These are phyloP conservation scores for Corynespora cassiicola DNA, from an alignment of 2,329 filamentous ascomycete genomes.

Conservation along the genomic window DNA sequence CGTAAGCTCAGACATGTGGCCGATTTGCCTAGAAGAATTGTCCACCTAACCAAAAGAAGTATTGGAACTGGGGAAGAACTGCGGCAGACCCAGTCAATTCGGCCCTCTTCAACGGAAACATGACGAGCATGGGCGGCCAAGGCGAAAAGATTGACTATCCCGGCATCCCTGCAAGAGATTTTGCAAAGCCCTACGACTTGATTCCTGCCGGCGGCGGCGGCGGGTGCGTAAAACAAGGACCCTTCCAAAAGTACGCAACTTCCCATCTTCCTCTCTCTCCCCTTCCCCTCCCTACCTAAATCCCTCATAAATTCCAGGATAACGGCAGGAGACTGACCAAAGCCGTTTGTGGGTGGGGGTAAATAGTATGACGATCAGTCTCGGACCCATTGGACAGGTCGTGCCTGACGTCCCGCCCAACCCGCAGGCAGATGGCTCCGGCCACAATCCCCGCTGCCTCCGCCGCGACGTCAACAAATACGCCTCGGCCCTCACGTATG, in stretches of 20 bases:
- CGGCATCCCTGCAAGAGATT: conserved; percentile 15
- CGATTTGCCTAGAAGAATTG: background rate
- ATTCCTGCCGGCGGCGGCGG: conserved; percentile 59
- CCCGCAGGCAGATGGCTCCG: conserved; percentile 29
- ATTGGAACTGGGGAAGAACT: conserved; percentile 30
- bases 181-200: conserved; percentile 28
- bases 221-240: conserved; percentile 59
- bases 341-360: no score
- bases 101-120: conserved; percentile 62
- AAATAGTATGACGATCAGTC: conserved; percentile 38
- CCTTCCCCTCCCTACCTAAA: no score
- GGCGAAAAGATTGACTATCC: conserved; percentile 37
- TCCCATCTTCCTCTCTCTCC: background rate
- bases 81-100: conserved; percentile 43
- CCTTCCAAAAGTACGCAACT: conserved; percentile 51
- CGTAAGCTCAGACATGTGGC: conserved; percentile 7
- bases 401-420: conserved; percentile 34
- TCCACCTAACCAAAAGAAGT: conserved; percentile 4
- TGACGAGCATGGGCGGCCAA: conserved; percentile 54
- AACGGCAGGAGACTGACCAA: no score
- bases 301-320: background rate
- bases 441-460: conserved; percentile 39
- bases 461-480: conserved; percentile 41
- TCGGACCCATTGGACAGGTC: conserved; percentile 54
- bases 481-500: conserved; percentile 16